Evolutionary conservation across 495 filamentous ascomycete species (phyloP), one percentile per base, ranked within the genome.

Genomic region (Penicillium paxilli): DNA sequence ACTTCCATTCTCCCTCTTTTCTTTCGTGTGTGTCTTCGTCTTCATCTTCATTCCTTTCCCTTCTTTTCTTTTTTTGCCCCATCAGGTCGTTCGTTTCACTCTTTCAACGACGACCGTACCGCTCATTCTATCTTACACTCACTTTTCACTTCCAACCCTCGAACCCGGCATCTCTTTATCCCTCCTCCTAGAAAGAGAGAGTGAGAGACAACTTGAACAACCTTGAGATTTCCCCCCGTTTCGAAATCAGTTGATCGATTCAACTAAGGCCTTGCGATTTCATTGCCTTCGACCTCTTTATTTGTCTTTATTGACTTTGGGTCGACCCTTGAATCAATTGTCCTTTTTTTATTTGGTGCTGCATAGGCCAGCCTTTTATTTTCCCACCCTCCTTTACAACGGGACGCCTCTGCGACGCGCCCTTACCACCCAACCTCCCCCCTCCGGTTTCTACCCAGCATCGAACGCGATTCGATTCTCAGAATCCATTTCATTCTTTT

Each of bases 371-470:
- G 73, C 71, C 66, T 64, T 66, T 60, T 57, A 41, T 52, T 47
- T 48, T 26, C 22, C 59, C 45, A 25, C 22, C 61, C 38, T 55
- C 61, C 66, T 47, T 51, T 58, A 60, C 48, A 52, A 52, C 57
- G 57, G 64, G 59, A 68, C 69, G 73, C 73, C 60, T 74, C 73
- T 71, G 73, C 65, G 73, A 76, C 73, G 71, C 70, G 68, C 65
- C 67, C 64, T 61, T 64, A 47, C 46, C 30, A 59, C 58, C 55
- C 67, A 62, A 65, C 62, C 64, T 16, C 54, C 52, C 62, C n/a
- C 64, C 20, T 52, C 53, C 55, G 54, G 62, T 60, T 68, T 65
- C 62, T 65, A 61, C 58, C 59, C 55, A 45, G 22, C 54, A 48
- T 62, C 51, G 49, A 54, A 49, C 49, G 37, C 59, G 51, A 49